Evolutionary conservation across 768 basidiomycete species (phyloP).

Genomic region (Boletus bicolor): DNA sequence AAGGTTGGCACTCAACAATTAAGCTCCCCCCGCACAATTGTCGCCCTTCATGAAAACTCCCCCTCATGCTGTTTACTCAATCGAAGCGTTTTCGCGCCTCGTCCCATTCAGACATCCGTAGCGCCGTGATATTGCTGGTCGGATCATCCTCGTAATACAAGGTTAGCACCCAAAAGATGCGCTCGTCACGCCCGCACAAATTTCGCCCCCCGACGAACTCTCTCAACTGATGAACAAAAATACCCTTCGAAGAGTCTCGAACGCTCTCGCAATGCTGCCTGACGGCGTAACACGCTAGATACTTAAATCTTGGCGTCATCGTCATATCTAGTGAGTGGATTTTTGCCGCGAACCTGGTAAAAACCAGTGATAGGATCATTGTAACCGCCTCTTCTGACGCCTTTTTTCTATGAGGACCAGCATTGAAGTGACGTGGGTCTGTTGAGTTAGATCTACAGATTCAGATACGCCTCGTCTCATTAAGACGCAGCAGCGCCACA

Average conservation of each 20-base stretch:
- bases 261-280: background rate
- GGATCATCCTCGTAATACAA: background rate
- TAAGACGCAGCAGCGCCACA: background rate
- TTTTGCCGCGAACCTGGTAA: too few species aligned
- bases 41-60: background rate
- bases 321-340: too few species aligned
- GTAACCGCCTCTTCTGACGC: too few species aligned
- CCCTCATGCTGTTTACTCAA: background rate
- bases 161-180: background rate
- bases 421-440: background rate
- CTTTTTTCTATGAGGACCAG: background rate
- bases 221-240: background rate
- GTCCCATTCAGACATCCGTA: too few species aligned
- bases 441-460: background rate
- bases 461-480: background rate
- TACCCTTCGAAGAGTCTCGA: background rate
- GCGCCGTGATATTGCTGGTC: too few species aligned
- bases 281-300: background rate
- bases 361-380: too few species aligned
- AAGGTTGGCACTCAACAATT: too few species aligned
- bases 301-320: background rate
- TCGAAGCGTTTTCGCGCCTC: too few species aligned
- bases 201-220: background rate
- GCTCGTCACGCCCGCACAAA: constrained; percentile 3
- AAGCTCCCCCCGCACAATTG: too few species aligned